Base-by-base conservation (phyloP, 768 basidiomycete genomes). In the Holtermannia corniformis region DNA sequence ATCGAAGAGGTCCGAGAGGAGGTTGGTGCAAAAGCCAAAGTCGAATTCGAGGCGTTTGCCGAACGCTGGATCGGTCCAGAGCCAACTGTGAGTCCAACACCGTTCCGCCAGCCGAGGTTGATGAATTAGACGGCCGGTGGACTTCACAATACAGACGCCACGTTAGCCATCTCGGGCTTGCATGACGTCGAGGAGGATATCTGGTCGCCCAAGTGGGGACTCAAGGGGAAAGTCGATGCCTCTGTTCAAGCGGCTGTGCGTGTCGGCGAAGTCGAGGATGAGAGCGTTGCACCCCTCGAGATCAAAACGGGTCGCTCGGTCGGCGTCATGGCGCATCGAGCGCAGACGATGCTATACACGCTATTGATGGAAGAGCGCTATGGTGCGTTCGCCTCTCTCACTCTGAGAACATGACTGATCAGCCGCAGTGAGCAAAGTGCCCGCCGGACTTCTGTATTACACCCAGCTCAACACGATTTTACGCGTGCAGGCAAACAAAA, bases 291-390 rank as follows among this genome's bases (percentile, higher is more conserved):
- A 60, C 93, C 93, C 0, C 82, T 99, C 49, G 95, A 99, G 71
- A 88, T 99, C 74, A 99, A 99, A 74, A 99, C 95, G 0, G 95
- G 95, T 1, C 79, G 85, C 25, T 75, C 84, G 0, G 75, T 80
- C 5, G 84, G 81, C 0, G 79, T 80, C 1, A 82, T 91, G 81
- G 90, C 93, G 59, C 93, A 97, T 71, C 85, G 95, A 32, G 95
- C 95, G 0, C 95, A 99, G 72, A 99, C 95, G 1, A 91, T 96
- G 84, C 75, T 99, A 3, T 99, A 99, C 70, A 93, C 90, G 1
- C 76, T 97, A 3, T 78, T 99, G 1, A 81, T 90, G 61, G 80
- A 82, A 37, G 92, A 97, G 68, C 80, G 93, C n/a, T 96, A 96
- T 63, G 71, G 78, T 78, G 28, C 49, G 73, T 67, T 23, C 22